Evolutionary conservation across 208 protist species (phyloP).

Genomic region (Crithidia acanthocephali): DNA sequence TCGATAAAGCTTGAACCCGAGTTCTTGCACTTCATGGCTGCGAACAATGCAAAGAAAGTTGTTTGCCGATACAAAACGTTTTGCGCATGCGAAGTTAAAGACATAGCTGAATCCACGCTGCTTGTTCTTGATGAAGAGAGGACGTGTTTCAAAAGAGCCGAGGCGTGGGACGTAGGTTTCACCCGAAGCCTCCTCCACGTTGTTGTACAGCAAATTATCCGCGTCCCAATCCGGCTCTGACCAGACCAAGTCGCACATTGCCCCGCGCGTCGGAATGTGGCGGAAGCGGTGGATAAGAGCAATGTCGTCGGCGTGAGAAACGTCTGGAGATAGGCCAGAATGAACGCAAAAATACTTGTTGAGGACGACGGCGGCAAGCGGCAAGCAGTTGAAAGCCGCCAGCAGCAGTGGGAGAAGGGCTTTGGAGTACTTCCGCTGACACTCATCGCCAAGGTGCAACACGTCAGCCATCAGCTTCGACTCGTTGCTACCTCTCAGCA

Average conservation of each 20-base stretch:
- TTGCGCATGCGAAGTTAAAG: conserved; percentile 82
- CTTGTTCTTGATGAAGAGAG: conserved; percentile 74
- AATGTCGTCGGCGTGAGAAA: conserved; percentile 95
- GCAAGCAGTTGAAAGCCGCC: conserved; percentile 97
- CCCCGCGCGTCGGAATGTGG: conserved; percentile 97
- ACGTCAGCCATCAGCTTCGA: conserved; percentile 85
- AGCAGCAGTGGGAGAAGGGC: conserved; percentile 48
- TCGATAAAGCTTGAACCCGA: conserved; percentile 96
- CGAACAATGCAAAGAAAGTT: conserved; percentile 96
- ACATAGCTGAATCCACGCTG: conserved; percentile 80
- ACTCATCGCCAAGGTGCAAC: conserved; percentile 96
- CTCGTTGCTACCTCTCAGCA: conserved; percentile 95
- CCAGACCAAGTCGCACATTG: conserved; percentile 99
- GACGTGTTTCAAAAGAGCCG: conserved; percentile 62
- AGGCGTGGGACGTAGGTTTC: conserved; percentile 67
- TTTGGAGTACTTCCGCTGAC: conserved; percentile 92
- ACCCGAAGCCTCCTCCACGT: conserved; percentile 29
- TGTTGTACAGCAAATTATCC: conserved; percentile 78
- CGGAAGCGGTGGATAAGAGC: conserved; percentile 95
- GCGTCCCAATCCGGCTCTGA: conserved; percentile 97
- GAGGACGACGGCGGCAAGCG: conserved; percentile 97
- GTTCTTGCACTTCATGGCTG: conserved; percentile 95
- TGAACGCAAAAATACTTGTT: conserved; percentile 99
- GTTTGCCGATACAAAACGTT: conserved; percentile 95
- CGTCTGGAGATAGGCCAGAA: conserved; percentile 97